Conservation (phyloP, 2,329 filamentous ascomycete species). For the Sporothrix sp. region DNA sequence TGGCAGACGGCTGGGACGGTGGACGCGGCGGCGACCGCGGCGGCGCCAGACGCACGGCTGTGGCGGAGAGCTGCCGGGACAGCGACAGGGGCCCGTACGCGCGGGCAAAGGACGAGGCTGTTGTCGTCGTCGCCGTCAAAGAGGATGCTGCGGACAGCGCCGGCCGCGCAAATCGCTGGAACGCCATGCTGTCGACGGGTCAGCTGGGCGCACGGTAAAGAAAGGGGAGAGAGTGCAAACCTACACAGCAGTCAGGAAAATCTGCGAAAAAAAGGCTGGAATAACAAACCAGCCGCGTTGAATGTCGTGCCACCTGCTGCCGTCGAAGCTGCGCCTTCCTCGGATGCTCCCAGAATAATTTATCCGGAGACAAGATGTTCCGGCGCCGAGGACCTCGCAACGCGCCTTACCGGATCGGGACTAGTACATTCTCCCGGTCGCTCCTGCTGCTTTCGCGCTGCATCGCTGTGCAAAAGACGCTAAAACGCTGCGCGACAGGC, state of each 20-base stretch:
- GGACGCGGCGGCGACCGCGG: neutral
- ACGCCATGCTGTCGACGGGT: slow-evolving; percentile 3
- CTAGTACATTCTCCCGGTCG: neutral
- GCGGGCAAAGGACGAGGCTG: neutral
- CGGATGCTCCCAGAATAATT: neutral
- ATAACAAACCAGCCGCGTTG: too few species aligned
- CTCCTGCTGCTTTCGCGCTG: neutral
- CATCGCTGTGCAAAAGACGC: neutral
- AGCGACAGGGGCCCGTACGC: neutral
- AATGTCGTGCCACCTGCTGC: neutral
- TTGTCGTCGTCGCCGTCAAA: neutral
- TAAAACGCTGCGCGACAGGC: slow-evolving; percentile 1
- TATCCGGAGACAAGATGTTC: slow-evolving; percentile 13
- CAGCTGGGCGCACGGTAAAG: neutral
- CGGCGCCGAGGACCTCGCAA: slow-evolving; percentile 2
- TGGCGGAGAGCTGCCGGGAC: slow-evolving; percentile 8
- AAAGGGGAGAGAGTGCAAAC: neutral
- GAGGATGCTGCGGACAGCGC: slow-evolving; percentile 4
- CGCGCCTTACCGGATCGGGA: neutral
- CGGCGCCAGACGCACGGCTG: neutral
- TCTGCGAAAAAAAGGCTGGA: too few species aligned
- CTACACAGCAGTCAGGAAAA: too few species aligned
- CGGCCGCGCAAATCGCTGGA: slow-evolving; percentile 8
- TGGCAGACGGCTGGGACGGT: slow-evolving; percentile 1
- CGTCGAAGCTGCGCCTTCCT: neutral